A percentile compares a stretch with the other conserved stretches of the same genome.
phyloP scores from a whole-genome alignment of 768 basidiomycete species.

The Amanita brunnescens region DNA sequence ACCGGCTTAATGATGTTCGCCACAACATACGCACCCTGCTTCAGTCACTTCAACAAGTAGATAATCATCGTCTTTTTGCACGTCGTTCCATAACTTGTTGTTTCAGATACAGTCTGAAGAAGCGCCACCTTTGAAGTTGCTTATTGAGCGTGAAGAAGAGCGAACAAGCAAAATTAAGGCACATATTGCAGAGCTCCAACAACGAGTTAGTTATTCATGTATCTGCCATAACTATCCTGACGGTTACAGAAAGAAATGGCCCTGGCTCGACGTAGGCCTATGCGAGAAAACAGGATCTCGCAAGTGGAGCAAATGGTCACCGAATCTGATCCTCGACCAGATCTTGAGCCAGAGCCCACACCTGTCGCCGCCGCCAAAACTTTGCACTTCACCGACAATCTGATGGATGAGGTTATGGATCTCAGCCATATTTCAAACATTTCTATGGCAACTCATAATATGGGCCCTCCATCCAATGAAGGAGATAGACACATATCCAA shows the following conservation, averaged over 20 bases:
- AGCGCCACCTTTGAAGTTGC: constrained; percentile 23
- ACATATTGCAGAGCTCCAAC: constrained; percentile 29
- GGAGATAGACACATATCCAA: neutral
- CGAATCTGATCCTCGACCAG: neutral
- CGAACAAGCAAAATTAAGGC: constrained; percentile 29
- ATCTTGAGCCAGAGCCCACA: neutral
- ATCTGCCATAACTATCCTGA: neutral
- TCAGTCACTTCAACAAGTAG: constrained; percentile 24
- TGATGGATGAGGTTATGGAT: constrained; percentile 57
- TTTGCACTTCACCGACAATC: constrained; percentile 53
- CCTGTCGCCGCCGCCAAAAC: constrained; percentile 11
- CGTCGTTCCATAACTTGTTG: neutral
- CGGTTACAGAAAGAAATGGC: neutral
- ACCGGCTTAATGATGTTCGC: constrained; percentile 29
- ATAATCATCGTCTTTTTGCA: constrained; percentile 5
- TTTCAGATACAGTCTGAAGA: constrained; percentile 18
- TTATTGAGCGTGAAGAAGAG: constrained; percentile 33
- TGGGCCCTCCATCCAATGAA: neutral
- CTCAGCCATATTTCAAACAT: constrained; percentile 41
- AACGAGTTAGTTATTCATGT: constrained; percentile 22
- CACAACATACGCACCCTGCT: constrained; percentile 27
- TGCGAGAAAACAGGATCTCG: neutral
- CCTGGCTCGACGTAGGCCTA: neutral
- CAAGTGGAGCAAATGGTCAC: neutral
- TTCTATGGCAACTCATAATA: constrained; percentile 32